Evolutionary conservation across 2,329 filamentous ascomycete species (phyloP).

Genomic region (Leptoxyphium fumago): DNA sequence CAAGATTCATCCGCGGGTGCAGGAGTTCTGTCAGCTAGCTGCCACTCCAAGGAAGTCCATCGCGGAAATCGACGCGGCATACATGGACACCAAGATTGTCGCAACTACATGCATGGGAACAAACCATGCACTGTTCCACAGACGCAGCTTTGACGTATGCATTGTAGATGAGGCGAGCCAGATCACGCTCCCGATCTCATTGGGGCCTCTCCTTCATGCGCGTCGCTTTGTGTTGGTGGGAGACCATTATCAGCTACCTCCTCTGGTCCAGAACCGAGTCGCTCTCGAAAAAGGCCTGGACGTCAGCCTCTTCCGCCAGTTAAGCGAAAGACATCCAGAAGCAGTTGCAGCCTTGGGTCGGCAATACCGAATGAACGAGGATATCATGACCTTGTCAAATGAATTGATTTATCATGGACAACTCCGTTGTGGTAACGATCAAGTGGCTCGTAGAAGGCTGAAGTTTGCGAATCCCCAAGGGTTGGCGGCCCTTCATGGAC

Average conservation of each 20-base stretch:
- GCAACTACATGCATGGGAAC: conserved; percentile 91
- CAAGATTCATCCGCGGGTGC: conserved; percentile 80
- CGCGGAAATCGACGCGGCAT: conserved; percentile 69
- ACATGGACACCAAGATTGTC: conserved; percentile 76
- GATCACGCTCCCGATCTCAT: conserved; percentile 86
- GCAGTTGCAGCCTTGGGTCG: conserved; percentile 87
- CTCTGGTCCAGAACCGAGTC: conserved; percentile 82
- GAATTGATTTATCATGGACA: conserved; percentile 82
- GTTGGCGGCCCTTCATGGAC: conserved; percentile 20
- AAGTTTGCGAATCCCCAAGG: conserved; percentile 39
- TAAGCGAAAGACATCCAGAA: conserved; percentile 75
- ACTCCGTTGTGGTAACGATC: conserved; percentile 73
- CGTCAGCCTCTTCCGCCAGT: conserved; percentile 80
- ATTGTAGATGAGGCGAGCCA: conserved; percentile 97
- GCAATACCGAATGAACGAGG: conserved; percentile 96
- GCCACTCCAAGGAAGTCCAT: conserved; percentile 59
- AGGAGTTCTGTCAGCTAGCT: conserved; percentile 68
- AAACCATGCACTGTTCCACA: conserved; percentile 74
- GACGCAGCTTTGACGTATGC: conserved; percentile 89
- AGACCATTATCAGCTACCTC: conserved; percentile 90
- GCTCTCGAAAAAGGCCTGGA: conserved; percentile 78
- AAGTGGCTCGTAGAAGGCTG: conserved; percentile 56
- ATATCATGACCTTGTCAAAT: conserved; percentile 90
- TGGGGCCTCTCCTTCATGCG: conserved; percentile 87
- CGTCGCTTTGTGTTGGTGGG: conserved; percentile 88